Base-by-base conservation (phyloP, 1,284 basidiomycete species). In the Heterobasidion irregulare region DNA sequence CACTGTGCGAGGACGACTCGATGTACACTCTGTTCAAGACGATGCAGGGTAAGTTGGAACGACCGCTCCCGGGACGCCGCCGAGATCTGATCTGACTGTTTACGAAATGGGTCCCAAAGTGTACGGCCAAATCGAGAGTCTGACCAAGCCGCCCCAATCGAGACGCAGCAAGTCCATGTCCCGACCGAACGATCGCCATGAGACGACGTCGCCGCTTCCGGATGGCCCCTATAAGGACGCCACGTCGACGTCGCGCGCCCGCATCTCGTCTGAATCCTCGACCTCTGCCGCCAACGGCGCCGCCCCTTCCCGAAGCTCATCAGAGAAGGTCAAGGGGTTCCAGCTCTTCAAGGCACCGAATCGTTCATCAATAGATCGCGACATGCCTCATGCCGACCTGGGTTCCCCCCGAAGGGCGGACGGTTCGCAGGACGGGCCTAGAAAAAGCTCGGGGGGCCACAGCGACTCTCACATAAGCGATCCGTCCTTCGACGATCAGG, bases 1-100 rank as follows among this genome's bases (percentile, higher is more conserved):
- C 92, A 0, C 75, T 95, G 33, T 93, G 91, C 60, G 93, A 95
- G 70, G 93, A 95, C 68, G 84, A 89, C 63, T 75, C 84, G 52
- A 82, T 94, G 54, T 95, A 92, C 70, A 79, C 80, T 26, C 75
- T 89, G 60, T 94, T 94, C 73, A 91, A 85, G 71, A 75, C 78
- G n/a, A 89, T 94, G 88, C 82, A 88, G 72, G 87, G 93, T 92
- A 57, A 58, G 75, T 65, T 19, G 2, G 16, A 33, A 18, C 50
- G 57, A 41, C 47, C 50, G 51, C 50, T 52, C 35, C 33, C 46
- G 54, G 41, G 33, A 51, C 54, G 53, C 58, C 10, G 6, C 38
- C 38, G 38, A 41, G 38, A 41, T 41, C 38, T 41, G 3, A 41
- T 41, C 44, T 50, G 55, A 60, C 47, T 44, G 15, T 57, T 59